Conservation (phyloP, 208 protist genomes). For the Acanthamoeba sp. region DNA sequence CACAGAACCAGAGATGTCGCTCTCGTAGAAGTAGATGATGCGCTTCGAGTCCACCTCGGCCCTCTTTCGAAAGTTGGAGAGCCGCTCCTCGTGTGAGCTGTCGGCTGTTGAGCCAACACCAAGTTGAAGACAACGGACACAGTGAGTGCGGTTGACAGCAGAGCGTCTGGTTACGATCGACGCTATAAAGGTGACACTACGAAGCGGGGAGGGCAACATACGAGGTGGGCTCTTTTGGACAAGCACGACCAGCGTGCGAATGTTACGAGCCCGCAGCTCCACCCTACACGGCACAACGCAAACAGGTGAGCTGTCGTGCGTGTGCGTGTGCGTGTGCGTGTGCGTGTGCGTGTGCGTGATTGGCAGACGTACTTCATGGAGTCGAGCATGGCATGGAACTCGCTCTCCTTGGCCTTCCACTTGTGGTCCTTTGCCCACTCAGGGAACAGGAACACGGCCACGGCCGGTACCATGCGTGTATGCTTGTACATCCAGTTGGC, state of each 20-base stretch:
- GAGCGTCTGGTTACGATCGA: no score
- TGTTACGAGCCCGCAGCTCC: slow-evolving; percentile 30
- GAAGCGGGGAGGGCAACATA: background rate
- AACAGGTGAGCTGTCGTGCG: background rate
- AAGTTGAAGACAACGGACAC: no score
- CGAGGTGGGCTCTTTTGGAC: slow-evolving; percentile 30
- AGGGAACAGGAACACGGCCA: slow-evolving; percentile 35
- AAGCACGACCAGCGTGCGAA: slow-evolving; percentile 50
- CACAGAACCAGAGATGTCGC: slow-evolving; percentile 26
- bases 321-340: no score
- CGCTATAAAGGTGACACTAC: background rate
- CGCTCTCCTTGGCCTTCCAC: slow-evolving; percentile 47
- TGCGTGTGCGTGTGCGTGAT: background rate
- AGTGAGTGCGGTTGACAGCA: no score
- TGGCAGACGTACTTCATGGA: background rate
- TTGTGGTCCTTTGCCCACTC: slow-evolving; percentile 68
- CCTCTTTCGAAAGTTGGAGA: slow-evolving; percentile 28
- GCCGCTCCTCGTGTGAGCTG: background rate
- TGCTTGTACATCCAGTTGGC: slow-evolving; percentile 82
- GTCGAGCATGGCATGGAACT: slow-evolving; percentile 48
- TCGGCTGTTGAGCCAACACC: background rate
- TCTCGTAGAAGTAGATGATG: slow-evolving; percentile 55
- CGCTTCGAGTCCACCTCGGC: slow-evolving; percentile 46
- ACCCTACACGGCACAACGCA: background rate
- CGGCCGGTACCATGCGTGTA: slow-evolving; percentile 70